Percentiles rank a stretch among this genome's conserved stretches.
phyloP scores from a whole-genome alignment of 2,329 filamentous ascomycete species.

The Colletotrichum gloeosporioides region DNA sequence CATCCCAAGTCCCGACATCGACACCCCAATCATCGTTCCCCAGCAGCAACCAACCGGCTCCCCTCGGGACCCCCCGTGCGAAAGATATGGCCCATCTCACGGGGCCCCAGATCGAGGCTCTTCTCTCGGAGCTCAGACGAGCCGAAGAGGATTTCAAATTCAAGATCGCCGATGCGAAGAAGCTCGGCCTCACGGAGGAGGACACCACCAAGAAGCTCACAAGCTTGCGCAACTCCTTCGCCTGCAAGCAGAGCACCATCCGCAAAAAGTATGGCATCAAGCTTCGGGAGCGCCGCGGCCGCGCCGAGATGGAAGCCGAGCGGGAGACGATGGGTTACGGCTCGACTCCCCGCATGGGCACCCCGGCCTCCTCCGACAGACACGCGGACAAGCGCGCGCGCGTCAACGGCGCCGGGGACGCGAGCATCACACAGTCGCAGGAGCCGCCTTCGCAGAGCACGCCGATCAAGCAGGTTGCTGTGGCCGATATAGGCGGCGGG shows the following conservation, averaged over 20 bases:
- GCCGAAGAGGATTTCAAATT: constrained; percentile 33
- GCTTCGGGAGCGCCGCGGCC: constrained; percentile 53
- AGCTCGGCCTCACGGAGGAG: not conserved
- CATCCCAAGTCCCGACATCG: not conserved
- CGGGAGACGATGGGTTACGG: constrained; percentile 39
- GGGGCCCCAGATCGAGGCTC: not conserved
- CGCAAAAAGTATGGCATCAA: constrained; percentile 64
- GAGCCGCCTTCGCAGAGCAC: not conserved
- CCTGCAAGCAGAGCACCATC: constrained; percentile 61
- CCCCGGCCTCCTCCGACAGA: not conserved
- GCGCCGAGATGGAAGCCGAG: constrained; percentile 49
- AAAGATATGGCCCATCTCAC: constrained; percentile 15
- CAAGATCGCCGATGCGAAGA: not conserved
- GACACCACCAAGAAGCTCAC: constrained; percentile 33
- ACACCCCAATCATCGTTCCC: not conserved
- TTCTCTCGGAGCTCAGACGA: constrained; percentile 42
- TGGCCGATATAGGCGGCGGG: constrained; percentile 41
- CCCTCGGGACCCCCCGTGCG: not conserved
- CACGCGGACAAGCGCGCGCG: constrained; percentile 12
- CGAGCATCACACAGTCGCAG: not conserved
- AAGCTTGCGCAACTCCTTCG: constrained; percentile 56
- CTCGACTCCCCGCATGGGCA: not conserved
- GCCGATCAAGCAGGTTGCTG: constrained; percentile 28
- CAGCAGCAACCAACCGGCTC: not conserved
- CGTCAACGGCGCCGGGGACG: not conserved